Percentiles rank a stretch among this genome's conserved stretches.
These are phyloP conservation scores for Melampsora larici-populina DNA, from an alignment of 1,284 basidiomycete genomes.

Conservation along the genomic window DNA sequence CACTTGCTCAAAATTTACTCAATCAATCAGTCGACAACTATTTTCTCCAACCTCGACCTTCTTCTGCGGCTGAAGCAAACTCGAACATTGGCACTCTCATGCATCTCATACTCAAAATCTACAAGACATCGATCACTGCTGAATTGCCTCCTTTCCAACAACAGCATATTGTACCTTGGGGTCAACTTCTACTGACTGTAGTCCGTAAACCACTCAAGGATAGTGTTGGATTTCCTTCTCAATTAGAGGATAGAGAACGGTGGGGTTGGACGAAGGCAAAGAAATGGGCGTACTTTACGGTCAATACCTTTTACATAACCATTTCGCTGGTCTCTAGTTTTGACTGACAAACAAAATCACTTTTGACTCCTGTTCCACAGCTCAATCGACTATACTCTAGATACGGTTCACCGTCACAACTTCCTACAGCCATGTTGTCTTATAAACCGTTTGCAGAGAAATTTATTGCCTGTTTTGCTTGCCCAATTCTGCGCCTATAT, in stretches of 20 bases:
- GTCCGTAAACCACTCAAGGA: conserved; percentile 61
- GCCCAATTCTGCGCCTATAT: conserved; percentile 76
- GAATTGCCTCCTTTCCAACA: conserved; percentile 71
- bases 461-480: conserved; percentile 73
- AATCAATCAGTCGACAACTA: neutral
- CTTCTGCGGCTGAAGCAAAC: conserved; percentile 21
- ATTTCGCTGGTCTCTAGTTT: too few species aligned
- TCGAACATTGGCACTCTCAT: conserved; percentile 20
- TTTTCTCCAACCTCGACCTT: neutral
- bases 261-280: conserved; percentile 83
- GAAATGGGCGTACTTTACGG: conserved; percentile 77
- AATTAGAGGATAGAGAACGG: conserved; percentile 69
- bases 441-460: conserved; percentile 71
- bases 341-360: neutral
- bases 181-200: conserved; percentile 71
- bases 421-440: conserved; percentile 63
- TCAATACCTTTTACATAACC: conserved; percentile 53
- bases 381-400: conserved; percentile 55
- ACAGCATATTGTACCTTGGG: conserved; percentile 77
- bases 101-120: conserved; percentile 33
- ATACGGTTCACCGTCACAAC: conserved; percentile 78
- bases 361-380: neutral
- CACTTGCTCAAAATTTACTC: conserved; percentile 17
- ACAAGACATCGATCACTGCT: conserved; percentile 68
- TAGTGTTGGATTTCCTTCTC: conserved; percentile 66